A percentile compares a stretch with the other conserved stretches of the same genome.
Evolutionary conservation across 192 early-diverging fungal species (phyloP).

Genomic region (Coemansia sp.): DNA sequence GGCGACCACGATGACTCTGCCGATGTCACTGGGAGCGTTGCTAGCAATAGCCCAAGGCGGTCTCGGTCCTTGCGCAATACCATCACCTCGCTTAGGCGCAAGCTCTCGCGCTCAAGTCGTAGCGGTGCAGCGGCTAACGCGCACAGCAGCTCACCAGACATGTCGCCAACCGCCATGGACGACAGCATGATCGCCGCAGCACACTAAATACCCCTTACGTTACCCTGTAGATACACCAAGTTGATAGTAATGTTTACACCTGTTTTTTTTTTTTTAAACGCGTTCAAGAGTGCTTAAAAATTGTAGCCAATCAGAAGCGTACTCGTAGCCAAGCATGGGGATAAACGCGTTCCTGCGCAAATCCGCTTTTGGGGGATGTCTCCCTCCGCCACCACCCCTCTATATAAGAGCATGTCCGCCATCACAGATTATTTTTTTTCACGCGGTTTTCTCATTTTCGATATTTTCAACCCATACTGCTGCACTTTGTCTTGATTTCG

Average conservation of each 20-base stretch:
- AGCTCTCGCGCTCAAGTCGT: conserved; percentile 42
- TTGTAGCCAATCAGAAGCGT: neutral
- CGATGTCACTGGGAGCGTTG: neutral
- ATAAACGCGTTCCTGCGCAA: neutral
- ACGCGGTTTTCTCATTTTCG: neutral
- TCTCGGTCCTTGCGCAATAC: conserved; percentile 51
- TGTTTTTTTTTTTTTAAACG: neutral
- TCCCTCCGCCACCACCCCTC: neutral
- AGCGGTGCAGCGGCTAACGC: conserved; percentile 13
- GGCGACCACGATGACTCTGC: conserved; percentile 10
- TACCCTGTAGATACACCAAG: neutral
- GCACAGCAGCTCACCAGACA: conserved; percentile 18
- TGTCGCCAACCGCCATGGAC: conserved; percentile 15
- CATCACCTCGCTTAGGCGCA: conserved; percentile 48
- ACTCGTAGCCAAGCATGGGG: neutral
- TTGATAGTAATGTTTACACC: neutral
- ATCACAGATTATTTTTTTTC: neutral
- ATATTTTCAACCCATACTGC: neutral
- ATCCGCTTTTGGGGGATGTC: neutral
- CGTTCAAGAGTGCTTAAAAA: neutral
- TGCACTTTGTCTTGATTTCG: neutral
- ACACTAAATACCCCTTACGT: conserved; percentile 6
- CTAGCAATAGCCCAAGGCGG: conserved; percentile 35
- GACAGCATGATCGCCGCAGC: conserved; percentile 22
- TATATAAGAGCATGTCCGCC: neutral